Conservation (phyloP, 2,329 filamentous ascomycete species). For the Cadophora sp. region DNA sequence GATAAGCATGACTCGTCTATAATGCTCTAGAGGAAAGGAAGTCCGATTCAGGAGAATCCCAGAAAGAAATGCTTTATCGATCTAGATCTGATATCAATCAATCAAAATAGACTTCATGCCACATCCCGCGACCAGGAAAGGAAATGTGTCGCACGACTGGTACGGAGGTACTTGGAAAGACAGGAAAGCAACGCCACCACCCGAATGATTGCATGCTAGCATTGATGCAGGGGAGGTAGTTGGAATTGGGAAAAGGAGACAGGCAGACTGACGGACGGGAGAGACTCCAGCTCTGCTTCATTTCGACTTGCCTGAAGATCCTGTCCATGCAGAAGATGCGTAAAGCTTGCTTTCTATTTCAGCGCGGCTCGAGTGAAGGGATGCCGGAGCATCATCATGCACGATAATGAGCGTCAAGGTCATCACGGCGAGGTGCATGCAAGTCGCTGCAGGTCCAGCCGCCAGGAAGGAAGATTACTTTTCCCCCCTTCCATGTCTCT, state of each 20-base stretch:
- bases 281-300: not conserved
- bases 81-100: no score
- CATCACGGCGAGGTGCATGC: not conserved
- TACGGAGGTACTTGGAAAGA: no score
- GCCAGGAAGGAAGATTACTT: not conserved
- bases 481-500: not conserved
- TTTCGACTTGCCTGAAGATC: not conserved
- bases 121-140: not conserved
- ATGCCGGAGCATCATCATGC: not conserved
- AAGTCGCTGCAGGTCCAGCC: not conserved
- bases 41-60: not conserved
- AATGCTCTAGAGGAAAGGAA: no score
- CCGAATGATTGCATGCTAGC: not conserved
- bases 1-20: no score
- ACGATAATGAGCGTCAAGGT: not conserved
- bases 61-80: not conserved
- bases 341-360: not conserved
- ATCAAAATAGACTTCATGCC: not conserved
- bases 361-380: not conserved
- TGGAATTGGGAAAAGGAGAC: not conserved
- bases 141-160: conserved; percentile 11
- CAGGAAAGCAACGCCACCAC: not conserved
- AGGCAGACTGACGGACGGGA: not conserved
- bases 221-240: not conserved
- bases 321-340: not conserved